These are phyloP conservation scores for Chloranthus sessilifolius DNA, from an alignment of 164 flowering plant species.

Conservation along the genomic window DNA sequence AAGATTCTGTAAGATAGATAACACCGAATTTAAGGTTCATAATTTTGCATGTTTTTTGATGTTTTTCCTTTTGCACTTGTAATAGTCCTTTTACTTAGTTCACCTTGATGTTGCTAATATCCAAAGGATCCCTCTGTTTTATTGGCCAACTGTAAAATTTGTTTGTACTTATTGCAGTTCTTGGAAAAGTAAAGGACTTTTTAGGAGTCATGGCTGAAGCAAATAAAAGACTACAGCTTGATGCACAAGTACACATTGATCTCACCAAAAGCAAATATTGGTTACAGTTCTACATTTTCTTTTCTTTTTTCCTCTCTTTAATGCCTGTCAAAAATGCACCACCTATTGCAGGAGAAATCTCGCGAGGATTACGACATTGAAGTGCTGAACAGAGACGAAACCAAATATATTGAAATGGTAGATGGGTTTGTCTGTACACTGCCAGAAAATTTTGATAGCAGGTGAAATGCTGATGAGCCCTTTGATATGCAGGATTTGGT, in stretches of 20 bases:
- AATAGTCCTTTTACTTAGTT: too few relatives aligned
- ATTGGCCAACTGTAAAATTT: too few relatives aligned
- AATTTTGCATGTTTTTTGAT: too few relatives aligned
- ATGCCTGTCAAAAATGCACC: neutral
- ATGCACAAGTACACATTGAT: conserved; percentile 37
- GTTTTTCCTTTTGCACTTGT: too few relatives aligned
- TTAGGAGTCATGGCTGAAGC: conserved; percentile 73
- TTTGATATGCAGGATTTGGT: conserved; percentile 58
- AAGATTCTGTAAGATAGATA: too few relatives aligned
- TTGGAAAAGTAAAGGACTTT: conserved; percentile 71
- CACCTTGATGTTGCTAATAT: too few relatives aligned
- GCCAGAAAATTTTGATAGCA: neutral
- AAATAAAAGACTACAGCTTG: conserved; percentile 50
- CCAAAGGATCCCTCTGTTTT: too few relatives aligned
- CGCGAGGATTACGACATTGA: conserved; percentile 56
- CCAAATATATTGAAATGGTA: conserved; percentile 82
- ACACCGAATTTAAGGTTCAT: too few relatives aligned
- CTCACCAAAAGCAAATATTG: neutral
- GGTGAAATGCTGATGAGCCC: too few relatives aligned
- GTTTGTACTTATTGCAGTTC: conserved; percentile 35
- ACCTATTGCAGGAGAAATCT: conserved; percentile 54
- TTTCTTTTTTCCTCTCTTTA: too few relatives aligned
- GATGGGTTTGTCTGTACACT: neutral
- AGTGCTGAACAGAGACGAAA: conserved; percentile 64
- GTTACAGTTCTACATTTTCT: too few relatives aligned